These are phyloP conservation scores for Haplosporangium sp. DNA, from an alignment of 371 early-diverging fungal species.

Conservation along the genomic window DNA sequence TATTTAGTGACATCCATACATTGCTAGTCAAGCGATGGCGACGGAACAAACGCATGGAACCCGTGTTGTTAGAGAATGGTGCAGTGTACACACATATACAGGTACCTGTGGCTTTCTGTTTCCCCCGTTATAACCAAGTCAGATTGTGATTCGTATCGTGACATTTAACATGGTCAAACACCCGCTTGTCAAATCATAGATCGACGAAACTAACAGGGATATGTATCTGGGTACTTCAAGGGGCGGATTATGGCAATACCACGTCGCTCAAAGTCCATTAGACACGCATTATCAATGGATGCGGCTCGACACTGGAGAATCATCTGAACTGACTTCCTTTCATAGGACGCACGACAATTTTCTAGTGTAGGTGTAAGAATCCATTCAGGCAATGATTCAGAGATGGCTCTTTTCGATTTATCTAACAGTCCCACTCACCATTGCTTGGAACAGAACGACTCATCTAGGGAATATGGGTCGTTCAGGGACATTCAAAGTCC, in stretches of 20 bases:
- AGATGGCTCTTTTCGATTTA: background rate
- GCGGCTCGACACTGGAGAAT: constrained; percentile 1
- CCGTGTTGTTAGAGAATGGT: constrained; percentile 1
- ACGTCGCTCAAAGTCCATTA: background rate
- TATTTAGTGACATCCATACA: constrained; percentile 32
- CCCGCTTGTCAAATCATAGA: constrained; percentile 10
- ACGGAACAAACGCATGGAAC: constrained; percentile 14
- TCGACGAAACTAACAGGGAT: constrained; percentile 13
- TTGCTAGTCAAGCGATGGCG: constrained; percentile 33
- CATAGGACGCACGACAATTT: constrained; percentile 28
- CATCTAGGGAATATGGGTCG: constrained; percentile 30
- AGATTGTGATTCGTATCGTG: background rate
- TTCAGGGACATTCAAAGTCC: constrained; percentile 25
- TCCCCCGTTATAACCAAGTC: background rate
- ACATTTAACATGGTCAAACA: background rate
- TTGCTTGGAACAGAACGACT: constrained; percentile 21
- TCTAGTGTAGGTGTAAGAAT: constrained; percentile 27
- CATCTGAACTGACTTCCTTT: constrained; percentile 37
- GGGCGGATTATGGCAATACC: constrained; percentile 27
- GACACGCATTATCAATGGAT: constrained; percentile 14
- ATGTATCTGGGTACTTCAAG: constrained; percentile 25
- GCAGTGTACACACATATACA: constrained; percentile 18
- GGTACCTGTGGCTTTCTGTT: constrained; percentile 5
- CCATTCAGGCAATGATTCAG: background rate
- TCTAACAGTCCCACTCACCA: background rate